Percentiles rank a stretch among this genome's conserved stretches.
These are phyloP conservation scores for Tolypocladium pustulatum DNA, from an alignment of 2,329 filamentous ascomycete genomes.

Conservation along the genomic window DNA sequence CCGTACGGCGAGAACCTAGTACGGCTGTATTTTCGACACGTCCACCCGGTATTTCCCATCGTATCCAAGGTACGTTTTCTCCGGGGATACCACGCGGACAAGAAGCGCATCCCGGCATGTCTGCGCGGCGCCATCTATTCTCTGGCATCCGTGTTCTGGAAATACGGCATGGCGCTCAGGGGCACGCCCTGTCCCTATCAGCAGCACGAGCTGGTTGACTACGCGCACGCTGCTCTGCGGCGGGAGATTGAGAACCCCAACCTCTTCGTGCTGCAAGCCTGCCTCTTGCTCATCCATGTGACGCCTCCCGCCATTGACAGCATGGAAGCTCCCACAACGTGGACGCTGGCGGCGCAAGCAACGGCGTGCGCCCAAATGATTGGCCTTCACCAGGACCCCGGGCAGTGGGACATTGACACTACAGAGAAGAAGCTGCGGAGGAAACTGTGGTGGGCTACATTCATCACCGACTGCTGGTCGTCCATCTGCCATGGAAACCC, in stretches of 20 bases:
- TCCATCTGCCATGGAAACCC: slow-evolving; percentile 35
- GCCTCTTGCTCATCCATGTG: slow-evolving; percentile 32
- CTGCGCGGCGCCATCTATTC: slow-evolving; percentile 34
- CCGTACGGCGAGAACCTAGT: slow-evolving; percentile 29
- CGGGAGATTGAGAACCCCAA: slow-evolving; percentile 36
- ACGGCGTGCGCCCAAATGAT: slow-evolving; percentile 34
- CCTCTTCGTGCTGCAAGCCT: slow-evolving; percentile 34
- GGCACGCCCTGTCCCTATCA: slow-evolving; percentile 21
- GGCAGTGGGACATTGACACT: slow-evolving; percentile 27
- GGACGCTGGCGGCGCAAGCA: slow-evolving; percentile 31
- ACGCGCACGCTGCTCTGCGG: slow-evolving; percentile 30
- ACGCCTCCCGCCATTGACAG: slow-evolving; percentile 32
- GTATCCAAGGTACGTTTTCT: slow-evolving; percentile 34
- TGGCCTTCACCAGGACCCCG: slow-evolving; percentile 32
- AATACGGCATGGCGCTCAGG: slow-evolving; percentile 19
- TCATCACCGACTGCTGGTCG: slow-evolving; percentile 32
- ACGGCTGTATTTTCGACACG: slow-evolving; percentile 32
- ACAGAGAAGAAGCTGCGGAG: slow-evolving; percentile 32
- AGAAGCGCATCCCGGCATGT: slow-evolving; percentile 29
- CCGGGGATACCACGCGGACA: slow-evolving; percentile 24
- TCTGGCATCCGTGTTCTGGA: slow-evolving; percentile 31
- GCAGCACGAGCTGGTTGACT: slow-evolving; percentile 29
- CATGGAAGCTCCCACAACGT: slow-evolving; percentile 34
- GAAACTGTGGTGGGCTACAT: slow-evolving; percentile 36
- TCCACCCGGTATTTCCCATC: slow-evolving; percentile 32